These are phyloP conservation scores for Schizochytrium sp. DNA, from an alignment of 108 stramenopile species.

Conservation along the genomic window DNA sequence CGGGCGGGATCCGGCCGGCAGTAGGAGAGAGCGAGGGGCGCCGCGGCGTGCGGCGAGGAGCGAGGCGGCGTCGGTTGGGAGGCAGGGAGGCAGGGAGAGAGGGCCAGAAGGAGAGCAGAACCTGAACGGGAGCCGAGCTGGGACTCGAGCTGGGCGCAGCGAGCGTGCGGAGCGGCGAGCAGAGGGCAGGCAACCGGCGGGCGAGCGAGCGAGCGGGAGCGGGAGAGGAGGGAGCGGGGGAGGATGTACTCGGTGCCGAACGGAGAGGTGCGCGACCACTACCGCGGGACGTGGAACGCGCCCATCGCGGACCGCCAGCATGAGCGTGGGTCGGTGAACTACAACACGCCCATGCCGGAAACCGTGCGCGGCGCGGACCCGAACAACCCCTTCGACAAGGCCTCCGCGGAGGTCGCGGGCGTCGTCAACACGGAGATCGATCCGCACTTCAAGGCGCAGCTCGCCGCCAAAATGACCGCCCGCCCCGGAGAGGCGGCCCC, in stretches of 20 bases:
- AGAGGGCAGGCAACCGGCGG: no score
- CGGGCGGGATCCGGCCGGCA: no score
- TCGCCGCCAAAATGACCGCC: background rate
- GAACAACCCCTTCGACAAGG: background rate
- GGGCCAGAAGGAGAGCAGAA: no score
- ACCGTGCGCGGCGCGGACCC: background rate
- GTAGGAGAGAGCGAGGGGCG: no score
- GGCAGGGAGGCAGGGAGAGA: no score
- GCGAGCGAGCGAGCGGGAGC: no score
- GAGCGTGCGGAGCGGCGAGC: no score
- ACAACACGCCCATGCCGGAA: background rate
- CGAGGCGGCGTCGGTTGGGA: no score
- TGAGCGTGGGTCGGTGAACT: background rate
- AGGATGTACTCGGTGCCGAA: background rate
- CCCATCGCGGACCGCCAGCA: background rate
- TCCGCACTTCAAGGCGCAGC: background rate
- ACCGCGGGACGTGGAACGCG: background rate
- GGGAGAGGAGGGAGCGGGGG: no score
- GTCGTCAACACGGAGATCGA: background rate
- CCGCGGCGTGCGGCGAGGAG: no score
- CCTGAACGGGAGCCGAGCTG: no score
- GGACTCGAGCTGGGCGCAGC: no score
- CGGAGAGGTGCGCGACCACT: background rate
- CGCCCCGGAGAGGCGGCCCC: background rate
- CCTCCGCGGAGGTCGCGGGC: background rate